Base-by-base conservation (phyloP, 768 basidiomycete genomes). In the Postia placenta region DNA sequence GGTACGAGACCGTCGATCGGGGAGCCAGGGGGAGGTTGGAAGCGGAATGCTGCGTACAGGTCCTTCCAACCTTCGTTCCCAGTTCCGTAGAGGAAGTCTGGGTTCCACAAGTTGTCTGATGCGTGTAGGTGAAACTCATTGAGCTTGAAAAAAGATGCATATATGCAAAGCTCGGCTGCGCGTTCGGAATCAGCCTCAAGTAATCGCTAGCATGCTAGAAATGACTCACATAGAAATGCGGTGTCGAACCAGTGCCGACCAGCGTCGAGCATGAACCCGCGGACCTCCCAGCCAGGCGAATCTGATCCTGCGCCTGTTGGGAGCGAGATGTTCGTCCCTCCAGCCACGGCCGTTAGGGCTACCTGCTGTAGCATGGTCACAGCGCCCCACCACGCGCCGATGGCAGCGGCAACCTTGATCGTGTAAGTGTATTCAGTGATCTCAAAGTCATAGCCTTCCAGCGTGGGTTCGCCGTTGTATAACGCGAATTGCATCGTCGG, bases 331-430 rank as follows among this genome's bases (percentile, higher is more conserved):
- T 44, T 28, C 36, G 48, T 52, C n/a, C 35, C 52, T 22, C 55
- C 54, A 11, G 26, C 27, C 5, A 59, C 61, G n/a, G 51, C 45
- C 12, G 61, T 59, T 22, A 69, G 40, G 4, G 57, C 67, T 1
- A 64, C 63, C 50, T 73, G 70, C 56, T 74, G 72, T 36, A 74
- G 23, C n/a, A 75, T 45, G 4, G 72, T 69, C 37, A 71, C 61
- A 5, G 70, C 70, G 55, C 72, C 74, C 71, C 72, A 72, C 72
- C 72, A 74, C 0, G 58, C 64, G 3, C 72, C 73, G 17, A 69
- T 61, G 3, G 65, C 50, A 0, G 54, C 57, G 27, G 55, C 60
- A 2, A 67, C 69, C 35, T 58, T 62, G 55, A 74, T 69, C 1
- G 61, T 53, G 42, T 65, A 66, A 1, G 63, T 52, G 12, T 60